A percentile compares a stretch with the other conserved stretches of the same genome.
Conservation (phyloP, 2,329 filamentous ascomycete species). For the Arthrobotrys megalospora region DNA sequence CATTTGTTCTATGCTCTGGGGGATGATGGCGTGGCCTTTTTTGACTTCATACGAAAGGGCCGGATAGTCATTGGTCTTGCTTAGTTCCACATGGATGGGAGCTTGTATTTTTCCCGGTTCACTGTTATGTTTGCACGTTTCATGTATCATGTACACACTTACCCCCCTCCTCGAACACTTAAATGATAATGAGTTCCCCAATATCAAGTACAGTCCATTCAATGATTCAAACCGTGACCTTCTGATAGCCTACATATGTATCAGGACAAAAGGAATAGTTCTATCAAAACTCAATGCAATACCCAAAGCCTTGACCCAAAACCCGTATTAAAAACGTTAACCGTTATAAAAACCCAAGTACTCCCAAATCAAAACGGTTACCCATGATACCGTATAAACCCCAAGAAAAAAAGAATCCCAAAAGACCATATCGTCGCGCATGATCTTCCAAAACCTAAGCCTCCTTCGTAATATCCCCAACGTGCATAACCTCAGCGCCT, state of each 20-base stretch:
- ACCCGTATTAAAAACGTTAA: not conserved
- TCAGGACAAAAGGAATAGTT: not conserved
- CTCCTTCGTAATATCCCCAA: constrained; percentile 32
- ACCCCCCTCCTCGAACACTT: not conserved
- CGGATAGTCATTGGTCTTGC: too few species aligned
- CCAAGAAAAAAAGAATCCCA: not conserved
- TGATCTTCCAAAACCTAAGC: constrained; percentile 3
- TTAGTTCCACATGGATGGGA: not conserved
- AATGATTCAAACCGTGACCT: not conserved
- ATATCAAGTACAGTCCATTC: not conserved
- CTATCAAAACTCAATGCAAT: not conserved
- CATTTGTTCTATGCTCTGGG: not conserved
- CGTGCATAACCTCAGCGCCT: not conserved
- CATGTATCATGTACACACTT: constrained; percentile 5
- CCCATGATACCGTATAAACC: not conserved
- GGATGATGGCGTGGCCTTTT: not conserved
- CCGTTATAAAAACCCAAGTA: not conserved
- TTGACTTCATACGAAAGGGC: not conserved
- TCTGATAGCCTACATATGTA: not conserved
- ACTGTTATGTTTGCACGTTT: constrained; percentile 4
- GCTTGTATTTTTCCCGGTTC: not conserved
- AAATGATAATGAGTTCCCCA: constrained; percentile 25
- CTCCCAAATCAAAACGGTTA: not conserved
- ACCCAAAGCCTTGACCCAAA: not conserved
- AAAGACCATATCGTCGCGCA: not conserved